Base-by-base conservation (phyloP, 2,329 filamentous ascomycete genomes). In the Aquanectria penicillioides region DNA sequence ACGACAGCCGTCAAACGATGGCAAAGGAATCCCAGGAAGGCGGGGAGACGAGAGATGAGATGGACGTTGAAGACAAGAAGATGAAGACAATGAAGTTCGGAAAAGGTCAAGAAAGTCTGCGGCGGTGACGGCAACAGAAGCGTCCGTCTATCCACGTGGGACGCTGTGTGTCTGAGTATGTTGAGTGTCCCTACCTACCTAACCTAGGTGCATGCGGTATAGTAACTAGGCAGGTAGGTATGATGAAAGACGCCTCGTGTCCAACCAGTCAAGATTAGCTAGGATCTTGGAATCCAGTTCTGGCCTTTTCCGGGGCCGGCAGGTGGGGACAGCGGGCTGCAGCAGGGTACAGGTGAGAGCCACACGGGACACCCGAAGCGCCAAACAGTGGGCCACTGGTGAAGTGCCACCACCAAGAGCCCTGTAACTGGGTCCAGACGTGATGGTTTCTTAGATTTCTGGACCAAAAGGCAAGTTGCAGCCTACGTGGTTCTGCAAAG, bases 181-280 rank as follows among this genome's bases (percentile, higher is more conserved):
- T 52, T 57, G 54, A 57, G 36, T 29, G 47, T 44, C 37, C 54
- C 47, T 37, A 29, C 8, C 8, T 36, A 36, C 33, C n/a, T 36
- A 15, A 6, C 8, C 17, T 36, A 36, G 8, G 8, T 36, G 33
- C n/a, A 10, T 6, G 8, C 8, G n/a, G 13, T 15, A 9, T 15
- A n/a, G 38, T 43, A 28, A 22, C n/a, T 38, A 7, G 18, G 33
- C 33, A 50, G 28, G 34, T 51, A 51, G 34, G 26, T 51, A 57
- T 57, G 54, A 57, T 57, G 47, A 28, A 57, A 51, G 54, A 43
- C 28, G 26, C 33, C 51, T 38, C 46, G 40, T 51, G 47, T 52
- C 40, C 38, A 52, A 34, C 47, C 47, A 40, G 26, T 20, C 36
- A 22, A 28, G 48, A 52, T 52, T 52, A 28, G 48, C 37, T 52